phyloP scores from a whole-genome alignment of 345 rosid genomes.

The Euclidium syriacum region DNA sequence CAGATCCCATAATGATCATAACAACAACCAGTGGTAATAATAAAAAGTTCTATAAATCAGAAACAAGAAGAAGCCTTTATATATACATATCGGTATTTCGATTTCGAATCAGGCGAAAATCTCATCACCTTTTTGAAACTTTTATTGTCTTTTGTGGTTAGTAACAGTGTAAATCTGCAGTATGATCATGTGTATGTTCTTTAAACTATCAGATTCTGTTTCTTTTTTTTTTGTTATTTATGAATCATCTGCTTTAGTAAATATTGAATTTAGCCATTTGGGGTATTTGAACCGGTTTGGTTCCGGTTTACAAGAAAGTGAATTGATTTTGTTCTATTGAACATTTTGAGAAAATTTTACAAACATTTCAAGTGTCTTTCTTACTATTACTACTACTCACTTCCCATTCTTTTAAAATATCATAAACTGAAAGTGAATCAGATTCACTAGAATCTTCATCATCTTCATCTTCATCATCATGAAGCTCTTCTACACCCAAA shows the following conservation, averaged over 20 bases:
- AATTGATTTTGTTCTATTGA: not conserved
- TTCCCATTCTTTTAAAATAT: conserved; percentile 68
- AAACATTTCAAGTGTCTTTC: conserved; percentile 28
- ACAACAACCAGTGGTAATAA: no score
- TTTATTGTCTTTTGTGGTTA: not conserved
- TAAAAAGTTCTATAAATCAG: conserved; percentile 10
- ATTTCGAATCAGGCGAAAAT: conserved; percentile 12
- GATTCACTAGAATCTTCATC: conserved; percentile 30
- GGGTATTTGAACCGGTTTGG: not conserved
- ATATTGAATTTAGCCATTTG: not conserved
- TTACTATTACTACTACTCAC: conserved; percentile 31
- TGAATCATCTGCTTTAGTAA: conserved; percentile 7
- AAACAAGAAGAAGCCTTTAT: conserved; percentile 20
- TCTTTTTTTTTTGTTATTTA: not conserved
- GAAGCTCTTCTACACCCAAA: conserved; percentile 32
- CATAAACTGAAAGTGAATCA: conserved; percentile 53
- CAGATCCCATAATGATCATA: conserved; percentile 34
- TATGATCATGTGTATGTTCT: conserved; percentile 17
- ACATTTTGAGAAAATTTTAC: conserved; percentile 5
- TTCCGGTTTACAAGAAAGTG: not conserved
- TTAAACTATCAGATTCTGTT: conserved; percentile 15
- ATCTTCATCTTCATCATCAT: conserved; percentile 14
- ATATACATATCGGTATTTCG: not conserved
- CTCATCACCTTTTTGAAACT: conserved; percentile 19
- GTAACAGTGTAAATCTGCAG: conserved; percentile 26